Evolutionary conservation across 495 filamentous ascomycete genomes (phyloP), one percentile per base, ranked within the genome.

Genomic region (Beverwykella pulmonaria): DNA sequence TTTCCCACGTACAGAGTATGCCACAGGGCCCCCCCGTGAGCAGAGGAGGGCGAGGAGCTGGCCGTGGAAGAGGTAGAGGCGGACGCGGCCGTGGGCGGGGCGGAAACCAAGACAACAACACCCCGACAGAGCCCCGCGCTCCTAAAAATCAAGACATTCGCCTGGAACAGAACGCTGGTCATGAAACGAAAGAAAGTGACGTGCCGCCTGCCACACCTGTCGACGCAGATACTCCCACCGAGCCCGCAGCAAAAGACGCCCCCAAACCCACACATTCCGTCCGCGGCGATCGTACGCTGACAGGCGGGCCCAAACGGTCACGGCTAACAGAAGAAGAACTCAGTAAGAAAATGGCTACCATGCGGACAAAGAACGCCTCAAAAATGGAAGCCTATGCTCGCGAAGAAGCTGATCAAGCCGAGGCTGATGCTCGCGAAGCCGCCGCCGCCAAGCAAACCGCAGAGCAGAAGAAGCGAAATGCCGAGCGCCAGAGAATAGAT

Each of bases 321-420:
- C 56, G 72, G 32, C 83, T 90, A 44, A 90, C 87, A 30, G 88
- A 90, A 75, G 86, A 82, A 60, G 85, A 91, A 69, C 81, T 91
- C 20, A 78, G 80, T 7, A 82, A 79, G 22, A 82, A 83, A 26
- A 82, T 91, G 46, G 84, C 82, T 17, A 79, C 82, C 29, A 88
- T 87, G 46, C 80, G 79, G 52, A 77, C 86, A 53, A 83, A 86
- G 48, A 87, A 86, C 56, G 81, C 78, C 1, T 80, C 83, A 50
- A 80, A 82, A 17, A 79, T 81, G 2, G 86, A 85, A 15, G 85
- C 86, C 0, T 86, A 90, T 72, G 83, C 82, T 3, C 82, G 87
- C 30, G 86, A 87, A 7, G 86, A 90, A 78, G 86, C 85, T 36
- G 88, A 91, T 63, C 82, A 85, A 61, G 86, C 87, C 1, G 83